Conservation (phyloP, 768 basidiomycete species). For the Tulasnella calospora region DNA sequence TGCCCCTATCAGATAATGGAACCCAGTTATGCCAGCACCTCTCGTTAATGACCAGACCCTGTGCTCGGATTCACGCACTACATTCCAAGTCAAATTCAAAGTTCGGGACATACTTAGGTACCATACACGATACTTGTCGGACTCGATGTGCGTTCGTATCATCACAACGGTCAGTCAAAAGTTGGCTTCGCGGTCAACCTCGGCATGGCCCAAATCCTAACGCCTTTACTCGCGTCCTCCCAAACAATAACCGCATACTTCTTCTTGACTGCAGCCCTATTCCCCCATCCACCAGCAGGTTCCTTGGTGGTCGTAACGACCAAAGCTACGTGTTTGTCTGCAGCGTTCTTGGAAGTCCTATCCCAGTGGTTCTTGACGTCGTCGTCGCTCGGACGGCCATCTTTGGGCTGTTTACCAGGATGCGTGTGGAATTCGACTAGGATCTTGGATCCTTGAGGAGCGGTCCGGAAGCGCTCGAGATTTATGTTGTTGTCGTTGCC, state of each 20-base stretch:
- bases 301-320: not conserved
- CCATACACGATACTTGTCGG: not conserved
- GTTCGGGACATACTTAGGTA: not conserved
- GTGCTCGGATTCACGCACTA: not conserved
- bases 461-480: not conserved
- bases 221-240: not conserved
- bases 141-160: not conserved
- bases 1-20: not conserved
- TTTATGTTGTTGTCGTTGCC: not conserved
- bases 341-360: not conserved
- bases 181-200: not conserved
- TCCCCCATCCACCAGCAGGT: not conserved
- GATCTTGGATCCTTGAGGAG: not conserved
- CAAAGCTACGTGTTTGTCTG: not conserved
- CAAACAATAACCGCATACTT: not conserved
- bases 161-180: not conserved
- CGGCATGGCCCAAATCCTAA: not conserved
- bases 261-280: not conserved
- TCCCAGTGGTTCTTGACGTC: not conserved
- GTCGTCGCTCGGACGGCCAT: not conserved
- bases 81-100: not conserved
- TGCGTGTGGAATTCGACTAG: not conserved
- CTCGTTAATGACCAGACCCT: not conserved
- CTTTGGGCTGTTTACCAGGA: not conserved
- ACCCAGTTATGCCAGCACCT: not conserved